Evolutionary conservation across 2,329 filamentous ascomycete species (phyloP), one percentile per base, ranked within the genome.

Genomic region (Aspergillus sp.): DNA sequence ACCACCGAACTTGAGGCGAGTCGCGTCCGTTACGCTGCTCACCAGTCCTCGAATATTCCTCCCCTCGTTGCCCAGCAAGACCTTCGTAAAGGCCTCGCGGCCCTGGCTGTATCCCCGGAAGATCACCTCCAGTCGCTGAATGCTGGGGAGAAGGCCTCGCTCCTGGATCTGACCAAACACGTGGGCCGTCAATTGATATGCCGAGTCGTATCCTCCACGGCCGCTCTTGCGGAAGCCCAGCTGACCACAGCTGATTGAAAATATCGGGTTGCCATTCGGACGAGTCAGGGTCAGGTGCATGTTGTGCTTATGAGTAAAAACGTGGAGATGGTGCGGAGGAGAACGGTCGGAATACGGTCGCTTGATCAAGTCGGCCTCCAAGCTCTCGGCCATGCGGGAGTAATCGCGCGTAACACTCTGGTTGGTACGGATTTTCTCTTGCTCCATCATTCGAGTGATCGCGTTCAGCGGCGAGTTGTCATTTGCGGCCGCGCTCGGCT

Each of bases 1-100:
- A 72, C 95, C 96, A 78, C 93, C 95, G 82, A 98, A 96, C 82
- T 99, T 99, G 77, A 98, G 78, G 70, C 90, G 90, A 57, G 94
- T 98, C 46, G 87, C 84, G 79, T 99, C 95, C 32, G 90, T 87
- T 62, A 99, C 90, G 68, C 87, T 88, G 47, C 86, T 81, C 65
- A 99, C 90, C 80, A 90, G 87, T 32, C 84, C 81, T 67, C 92
- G 85, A 65, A 98, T 78, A 68, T 87, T 75, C 72, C 86, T 87
- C 58, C 95, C 95, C 75, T 99, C 94, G 22, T 83, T 87, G 39
- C 94, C 93, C 76, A 99, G 79, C 59, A 99, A 79, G 6, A 93
- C 90, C 83, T 98, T 99, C 56, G 88, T 88, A 55, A 92, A 90
- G 1, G 95, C 95, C 70, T 98, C 93, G 67, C 96, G 84, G 1